These are phyloP conservation scores for Collybiopsis confluens DNA, from an alignment of 768 basidiomycete species.

Conservation along the genomic window DNA sequence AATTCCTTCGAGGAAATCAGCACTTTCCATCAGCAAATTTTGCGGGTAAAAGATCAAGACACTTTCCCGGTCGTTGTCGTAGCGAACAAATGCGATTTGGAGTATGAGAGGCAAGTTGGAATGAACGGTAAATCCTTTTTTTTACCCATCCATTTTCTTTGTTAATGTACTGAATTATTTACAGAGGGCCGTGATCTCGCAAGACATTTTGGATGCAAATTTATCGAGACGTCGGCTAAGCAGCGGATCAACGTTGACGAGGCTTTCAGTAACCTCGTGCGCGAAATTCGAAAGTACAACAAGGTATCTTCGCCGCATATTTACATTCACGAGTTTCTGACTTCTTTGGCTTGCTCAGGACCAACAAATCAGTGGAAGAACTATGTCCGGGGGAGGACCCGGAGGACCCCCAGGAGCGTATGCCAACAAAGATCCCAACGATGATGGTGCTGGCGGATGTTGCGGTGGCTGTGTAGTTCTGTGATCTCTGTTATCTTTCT, in stretches of 20 bases:
- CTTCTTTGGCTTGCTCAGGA: slow-evolving; percentile 41
- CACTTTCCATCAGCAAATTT: slow-evolving; percentile 93
- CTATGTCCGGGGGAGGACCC: slow-evolving; percentile 44
- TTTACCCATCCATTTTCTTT: neutral
- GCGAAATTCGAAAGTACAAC: slow-evolving; percentile 92
- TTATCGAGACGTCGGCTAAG: slow-evolving; percentile 95
- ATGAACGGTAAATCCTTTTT: slow-evolving; percentile 64
- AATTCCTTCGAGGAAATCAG: slow-evolving; percentile 97
- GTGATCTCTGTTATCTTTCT: slow-evolving; percentile 11
- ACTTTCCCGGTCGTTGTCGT: slow-evolving; percentile 94
- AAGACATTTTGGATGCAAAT: slow-evolving; percentile 90
- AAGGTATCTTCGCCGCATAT: slow-evolving; percentile 45
- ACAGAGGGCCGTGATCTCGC: slow-evolving; percentile 97
- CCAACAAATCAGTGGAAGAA: slow-evolving; percentile 70
- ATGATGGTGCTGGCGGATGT: slow-evolving; percentile 58
- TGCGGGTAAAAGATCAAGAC: slow-evolving; percentile 95
- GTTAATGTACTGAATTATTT: neutral
- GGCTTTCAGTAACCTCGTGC: slow-evolving; percentile 88
- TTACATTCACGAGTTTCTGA: neutral
- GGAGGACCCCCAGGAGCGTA: slow-evolving; percentile 45
- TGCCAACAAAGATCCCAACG: slow-evolving; percentile 39
- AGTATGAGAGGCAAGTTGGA: slow-evolving; percentile 94
- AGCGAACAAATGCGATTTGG: slow-evolving; percentile 97
- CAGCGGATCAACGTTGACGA: slow-evolving; percentile 96
- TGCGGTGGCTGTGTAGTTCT: slow-evolving; percentile 68